phyloP scores from a whole-genome alignment of 164 flowering plant species.

The Vitis amurensis region DNA sequence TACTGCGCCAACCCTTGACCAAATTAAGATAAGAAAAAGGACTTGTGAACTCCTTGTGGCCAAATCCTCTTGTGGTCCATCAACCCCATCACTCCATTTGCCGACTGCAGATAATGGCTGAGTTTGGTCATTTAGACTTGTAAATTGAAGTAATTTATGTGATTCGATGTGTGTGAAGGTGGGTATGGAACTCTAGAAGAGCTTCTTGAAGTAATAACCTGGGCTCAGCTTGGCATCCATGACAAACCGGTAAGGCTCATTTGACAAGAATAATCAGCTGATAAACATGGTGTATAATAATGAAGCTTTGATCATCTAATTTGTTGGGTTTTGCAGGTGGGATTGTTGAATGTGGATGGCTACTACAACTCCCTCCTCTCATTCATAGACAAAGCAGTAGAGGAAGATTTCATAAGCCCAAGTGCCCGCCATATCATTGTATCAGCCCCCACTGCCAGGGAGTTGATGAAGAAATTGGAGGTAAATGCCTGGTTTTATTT shows the following conservation, averaged over 20 bases:
- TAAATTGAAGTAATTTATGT: too few species aligned
- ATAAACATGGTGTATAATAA: neutral
- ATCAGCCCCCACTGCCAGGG: conserved; percentile 68
- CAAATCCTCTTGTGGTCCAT: too few species aligned
- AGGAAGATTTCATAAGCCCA: conserved; percentile 70
- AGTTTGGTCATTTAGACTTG: too few species aligned
- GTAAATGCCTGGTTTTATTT: conserved; percentile 21
- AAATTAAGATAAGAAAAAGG: too few species aligned
- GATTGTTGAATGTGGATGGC: conserved; percentile 77
- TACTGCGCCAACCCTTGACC: too few species aligned
- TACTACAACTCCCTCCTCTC: conserved; percentile 70
- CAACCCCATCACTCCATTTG: too few species aligned
- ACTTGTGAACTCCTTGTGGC: too few species aligned
- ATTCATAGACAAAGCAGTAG: conserved; percentile 76
- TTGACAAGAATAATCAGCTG: neutral
- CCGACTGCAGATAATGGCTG: too few species aligned
- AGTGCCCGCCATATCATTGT: conserved; percentile 74
- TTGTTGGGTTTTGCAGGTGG: conserved; percentile 42
- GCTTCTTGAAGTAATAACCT: conserved; percentile 53
- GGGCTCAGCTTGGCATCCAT: conserved; percentile 69
- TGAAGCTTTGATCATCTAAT: neutral
- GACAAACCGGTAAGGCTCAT: conserved; percentile 55
- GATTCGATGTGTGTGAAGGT: conserved; percentile 34
- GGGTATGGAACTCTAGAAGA: conserved; percentile 67
- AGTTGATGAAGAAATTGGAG: conserved; percentile 72